Conservation (phyloP, 208 protist genomes). For the Leishmania guyanensis region DNA sequence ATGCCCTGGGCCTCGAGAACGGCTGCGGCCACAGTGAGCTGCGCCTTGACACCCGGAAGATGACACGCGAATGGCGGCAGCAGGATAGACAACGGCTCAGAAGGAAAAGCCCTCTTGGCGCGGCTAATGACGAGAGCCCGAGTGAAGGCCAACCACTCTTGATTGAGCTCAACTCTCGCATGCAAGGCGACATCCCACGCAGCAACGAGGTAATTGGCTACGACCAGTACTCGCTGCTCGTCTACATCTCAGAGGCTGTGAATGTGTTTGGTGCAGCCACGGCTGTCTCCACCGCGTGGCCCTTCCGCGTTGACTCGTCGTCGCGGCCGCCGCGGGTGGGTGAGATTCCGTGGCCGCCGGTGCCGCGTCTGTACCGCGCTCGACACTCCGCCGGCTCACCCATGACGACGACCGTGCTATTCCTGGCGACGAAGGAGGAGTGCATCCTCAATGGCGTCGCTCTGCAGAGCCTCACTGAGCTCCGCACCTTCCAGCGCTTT, state of each 20-base stretch:
- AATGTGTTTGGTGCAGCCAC: constrained; percentile 43
- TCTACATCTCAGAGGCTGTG: constrained; percentile 65
- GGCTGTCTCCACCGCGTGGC: constrained; percentile 18
- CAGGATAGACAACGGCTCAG: neutral
- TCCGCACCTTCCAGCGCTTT: constrained; percentile 61
- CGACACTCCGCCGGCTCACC: neutral
- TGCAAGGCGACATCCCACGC: constrained; percentile 80
- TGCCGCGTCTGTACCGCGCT: constrained; percentile 61
- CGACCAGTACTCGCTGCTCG: constrained; percentile 74
- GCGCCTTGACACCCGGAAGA: constrained; percentile 62
- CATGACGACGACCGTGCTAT: constrained; percentile 53
- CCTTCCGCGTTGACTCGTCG: constrained; percentile 11
- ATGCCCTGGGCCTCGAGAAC: constrained; percentile 75
- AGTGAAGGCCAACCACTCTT: constrained; percentile 58
- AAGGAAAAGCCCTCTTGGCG: neutral
- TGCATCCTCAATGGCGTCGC: constrained; percentile 54
- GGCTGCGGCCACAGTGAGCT: constrained; percentile 86
- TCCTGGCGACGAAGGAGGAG: constrained; percentile 45
- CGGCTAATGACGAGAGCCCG: neutral
- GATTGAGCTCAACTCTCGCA: constrained; percentile 89
- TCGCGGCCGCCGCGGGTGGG: constrained; percentile 1
- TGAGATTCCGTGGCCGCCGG: constrained; percentile 73
- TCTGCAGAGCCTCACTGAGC: constrained; percentile 28
- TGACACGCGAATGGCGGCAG: constrained; percentile 14
- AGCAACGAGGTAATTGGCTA: constrained; percentile 75